These are phyloP conservation scores for Gleditsia sinensis DNA, from an alignment of 306 rosid species.

Conservation along the genomic window DNA sequence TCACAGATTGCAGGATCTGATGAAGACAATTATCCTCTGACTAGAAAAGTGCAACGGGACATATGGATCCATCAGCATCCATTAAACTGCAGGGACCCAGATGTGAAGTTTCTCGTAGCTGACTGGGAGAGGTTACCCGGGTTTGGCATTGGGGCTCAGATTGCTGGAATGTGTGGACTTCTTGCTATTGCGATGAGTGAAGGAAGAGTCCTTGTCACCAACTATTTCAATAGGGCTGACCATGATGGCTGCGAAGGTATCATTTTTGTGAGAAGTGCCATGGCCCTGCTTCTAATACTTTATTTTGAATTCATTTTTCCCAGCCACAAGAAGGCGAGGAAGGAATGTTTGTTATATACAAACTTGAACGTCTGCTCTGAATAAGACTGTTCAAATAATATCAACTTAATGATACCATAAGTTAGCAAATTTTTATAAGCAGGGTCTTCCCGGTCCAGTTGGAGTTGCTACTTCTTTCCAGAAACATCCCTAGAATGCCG, in stretches of 20 bases:
- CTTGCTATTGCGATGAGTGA: constrained; percentile 83
- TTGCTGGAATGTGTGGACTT: constrained; percentile 90
- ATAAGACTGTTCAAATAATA: too few species aligned
- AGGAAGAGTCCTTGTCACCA: constrained; percentile 81
- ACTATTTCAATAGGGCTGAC: constrained; percentile 82
- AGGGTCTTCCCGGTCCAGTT: constrained; percentile 74
- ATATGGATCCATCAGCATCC: constrained; percentile 97
- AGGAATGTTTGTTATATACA: too few species aligned
- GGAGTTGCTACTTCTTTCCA: constrained; percentile 94
- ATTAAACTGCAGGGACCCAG: constrained; percentile 59
- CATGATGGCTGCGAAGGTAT: constrained; percentile 88
- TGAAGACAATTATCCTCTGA: constrained; percentile 88
- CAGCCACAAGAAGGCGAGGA: too few species aligned
- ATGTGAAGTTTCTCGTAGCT: constrained; percentile 73
- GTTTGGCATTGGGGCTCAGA: constrained; percentile 87
- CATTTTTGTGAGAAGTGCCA: too few species aligned
- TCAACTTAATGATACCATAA: neutral
- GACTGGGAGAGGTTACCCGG: constrained; percentile 97
- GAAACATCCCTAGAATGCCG: constrained; percentile 85
- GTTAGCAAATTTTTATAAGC: neutral
- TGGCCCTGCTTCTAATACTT: neutral
- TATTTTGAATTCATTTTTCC: neutral
- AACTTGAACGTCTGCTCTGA: too few species aligned
- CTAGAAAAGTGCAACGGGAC: constrained; percentile 84
- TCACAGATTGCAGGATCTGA: constrained; percentile 83